A percentile compares a stretch with the other conserved stretches of the same genome.
These are phyloP conservation scores for Sordariomycetes sp. DNA, from an alignment of 2,329 filamentous ascomycete species.

Conservation along the genomic window DNA sequence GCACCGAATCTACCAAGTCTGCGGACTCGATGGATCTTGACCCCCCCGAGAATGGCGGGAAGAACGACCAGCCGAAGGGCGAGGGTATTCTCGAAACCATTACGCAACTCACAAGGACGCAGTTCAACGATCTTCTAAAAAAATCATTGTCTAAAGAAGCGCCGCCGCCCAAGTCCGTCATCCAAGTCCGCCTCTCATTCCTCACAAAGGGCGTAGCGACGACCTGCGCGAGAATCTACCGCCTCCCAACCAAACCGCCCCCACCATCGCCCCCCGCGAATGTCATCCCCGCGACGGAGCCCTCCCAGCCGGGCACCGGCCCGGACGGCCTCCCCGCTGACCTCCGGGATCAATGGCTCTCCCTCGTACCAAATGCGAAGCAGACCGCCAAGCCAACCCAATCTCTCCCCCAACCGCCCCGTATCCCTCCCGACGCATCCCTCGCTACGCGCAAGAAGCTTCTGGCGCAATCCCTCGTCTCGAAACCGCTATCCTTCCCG, in stretches of 20 bases:
- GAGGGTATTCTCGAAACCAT: not conserved
- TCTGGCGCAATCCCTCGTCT: slow-evolving; percentile 33
- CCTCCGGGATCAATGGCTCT: slow-evolving; percentile 61
- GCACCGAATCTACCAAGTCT: not conserved
- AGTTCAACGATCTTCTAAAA: slow-evolving; percentile 7
- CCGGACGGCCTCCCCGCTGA: slow-evolving; percentile 22
- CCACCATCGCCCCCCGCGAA: slow-evolving; percentile 9
- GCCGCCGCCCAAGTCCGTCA: slow-evolving; percentile 24
- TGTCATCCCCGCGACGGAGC: slow-evolving; percentile 30
- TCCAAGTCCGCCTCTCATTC: slow-evolving; percentile 55
- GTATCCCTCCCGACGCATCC: slow-evolving; percentile 12
- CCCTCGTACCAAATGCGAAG: slow-evolving; percentile 24
- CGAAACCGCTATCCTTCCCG: slow-evolving; percentile 15
- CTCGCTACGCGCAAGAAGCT: slow-evolving; percentile 26
- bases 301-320: slow-evolving; percentile 10
- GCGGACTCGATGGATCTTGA: slow-evolving; percentile 8
- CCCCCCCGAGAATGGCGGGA: slow-evolving; percentile 4
- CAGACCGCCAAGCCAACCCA: not conserved
- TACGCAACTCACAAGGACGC: not conserved
- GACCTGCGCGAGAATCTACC: slow-evolving; percentile 71
- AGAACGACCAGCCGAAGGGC: not conserved
- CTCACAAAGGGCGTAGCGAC: slow-evolving; percentile 56
- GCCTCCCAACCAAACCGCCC: slow-evolving; percentile 39
- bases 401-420: slow-evolving; percentile 4
- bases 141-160: not conserved